These are phyloP conservation scores for Zanthoxylum bungeanum DNA, from an alignment of 345 rosid species.

Conservation along the genomic window DNA sequence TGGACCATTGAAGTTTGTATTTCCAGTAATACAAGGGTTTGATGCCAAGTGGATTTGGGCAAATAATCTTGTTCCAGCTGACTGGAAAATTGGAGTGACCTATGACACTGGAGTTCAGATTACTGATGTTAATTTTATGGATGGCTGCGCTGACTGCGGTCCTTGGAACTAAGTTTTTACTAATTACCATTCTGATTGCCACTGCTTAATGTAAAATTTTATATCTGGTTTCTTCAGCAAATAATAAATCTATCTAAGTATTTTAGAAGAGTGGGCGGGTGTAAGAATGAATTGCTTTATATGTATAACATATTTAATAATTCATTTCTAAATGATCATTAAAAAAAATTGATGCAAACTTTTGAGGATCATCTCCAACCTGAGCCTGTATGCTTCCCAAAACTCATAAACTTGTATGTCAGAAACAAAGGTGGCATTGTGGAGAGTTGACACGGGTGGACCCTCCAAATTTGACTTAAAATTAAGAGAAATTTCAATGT, in stretches of 20 bases:
- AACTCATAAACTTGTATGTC: no score
- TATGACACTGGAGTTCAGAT: slow-evolving; percentile 80
- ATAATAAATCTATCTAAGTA: background rate
- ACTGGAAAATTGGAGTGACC: slow-evolving; percentile 54
- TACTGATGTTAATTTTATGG: slow-evolving; percentile 67
- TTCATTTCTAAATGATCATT: no score
- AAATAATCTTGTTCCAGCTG: slow-evolving; percentile 57
- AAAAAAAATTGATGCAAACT: no score
- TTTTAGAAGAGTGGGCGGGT: background rate
- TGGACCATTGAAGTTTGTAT: slow-evolving; percentile 66
- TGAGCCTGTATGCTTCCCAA: no score
- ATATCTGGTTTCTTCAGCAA: background rate
- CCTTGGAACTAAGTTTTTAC: slow-evolving; percentile 42
- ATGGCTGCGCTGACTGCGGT: slow-evolving; percentile 60
- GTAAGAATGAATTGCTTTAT: no score
- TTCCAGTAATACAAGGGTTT: slow-evolving; percentile 62
- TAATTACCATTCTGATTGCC: background rate
- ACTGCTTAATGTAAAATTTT: background rate
- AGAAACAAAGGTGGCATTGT: no score
- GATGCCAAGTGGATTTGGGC: slow-evolving; percentile 86
- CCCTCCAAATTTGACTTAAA: no score
- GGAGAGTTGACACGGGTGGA: no score
- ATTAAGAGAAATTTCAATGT: no score
- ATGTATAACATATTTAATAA: no score
- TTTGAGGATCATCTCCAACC: no score